Evolutionary conservation across 192 early-diverging fungal species (phyloP).

Genomic region (Linnemannia exigua): DNA sequence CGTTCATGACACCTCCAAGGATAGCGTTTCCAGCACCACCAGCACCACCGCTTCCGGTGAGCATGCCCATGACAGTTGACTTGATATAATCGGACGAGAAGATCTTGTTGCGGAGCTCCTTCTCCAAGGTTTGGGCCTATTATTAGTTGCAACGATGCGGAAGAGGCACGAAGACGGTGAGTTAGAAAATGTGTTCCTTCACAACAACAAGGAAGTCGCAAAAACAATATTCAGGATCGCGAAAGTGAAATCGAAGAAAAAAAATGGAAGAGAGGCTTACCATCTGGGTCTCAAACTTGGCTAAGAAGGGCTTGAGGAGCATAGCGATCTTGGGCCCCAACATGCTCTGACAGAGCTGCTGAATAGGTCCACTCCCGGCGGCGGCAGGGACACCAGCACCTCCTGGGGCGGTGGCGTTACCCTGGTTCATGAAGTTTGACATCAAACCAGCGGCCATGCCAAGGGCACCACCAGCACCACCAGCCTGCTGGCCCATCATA

Average conservation of each 20-base stretch:
- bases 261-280: constrained; percentile 2
- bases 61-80: constrained; percentile 25
- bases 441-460: constrained; percentile 48
- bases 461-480: constrained; percentile 17
- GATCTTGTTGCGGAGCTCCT: constrained; percentile 44
- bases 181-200: constrained; percentile 9
- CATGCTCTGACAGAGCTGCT: constrained; percentile 32
- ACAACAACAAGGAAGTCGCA: background rate
- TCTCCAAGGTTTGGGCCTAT: constrained; percentile 30
- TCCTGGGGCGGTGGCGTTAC: background rate
- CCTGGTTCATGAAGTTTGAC: constrained; percentile 22
- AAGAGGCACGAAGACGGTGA: background rate
- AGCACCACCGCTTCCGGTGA: constrained; percentile 18
- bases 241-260: background rate
- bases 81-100: constrained; percentile 53
- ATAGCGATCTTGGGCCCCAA: constrained; percentile 37
- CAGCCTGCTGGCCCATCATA: constrained; percentile 35
- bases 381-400: background rate
- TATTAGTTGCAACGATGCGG: background rate
- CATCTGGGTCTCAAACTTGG: constrained; percentile 50
- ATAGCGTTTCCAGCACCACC: constrained; percentile 12
- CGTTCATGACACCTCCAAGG: constrained; percentile 17
- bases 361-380: constrained; percentile 28
- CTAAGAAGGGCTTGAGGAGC: constrained; percentile 33
- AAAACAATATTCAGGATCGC: background rate